These are phyloP conservation scores for Cinchona pubescens DNA, from an alignment of 257 asterid species.

Conservation along the genomic window DNA sequence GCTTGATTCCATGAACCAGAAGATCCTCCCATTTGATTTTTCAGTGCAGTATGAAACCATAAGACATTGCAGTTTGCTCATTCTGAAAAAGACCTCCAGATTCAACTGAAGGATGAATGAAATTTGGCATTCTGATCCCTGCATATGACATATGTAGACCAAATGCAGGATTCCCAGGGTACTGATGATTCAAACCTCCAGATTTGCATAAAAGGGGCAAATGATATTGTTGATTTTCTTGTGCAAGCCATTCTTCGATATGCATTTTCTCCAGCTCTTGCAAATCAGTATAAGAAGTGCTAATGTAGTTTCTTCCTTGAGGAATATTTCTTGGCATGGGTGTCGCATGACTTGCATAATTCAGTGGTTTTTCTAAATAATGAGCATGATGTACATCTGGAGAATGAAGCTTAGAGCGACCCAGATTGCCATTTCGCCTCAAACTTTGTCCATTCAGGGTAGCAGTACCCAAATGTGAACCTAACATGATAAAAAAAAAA, in stretches of 20 bases:
- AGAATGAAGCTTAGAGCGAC: slow-evolving; percentile 35
- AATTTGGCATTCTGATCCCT: slow-evolving; percentile 31
- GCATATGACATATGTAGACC: slow-evolving; percentile 30
- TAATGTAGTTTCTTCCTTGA: slow-evolving; percentile 36
- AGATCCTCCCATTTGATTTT: slow-evolving; percentile 39
- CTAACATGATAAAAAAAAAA: slow-evolving; percentile 27
- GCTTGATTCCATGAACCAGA: slow-evolving; percentile 34
- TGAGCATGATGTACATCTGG: slow-evolving; percentile 47
- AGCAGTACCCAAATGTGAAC: slow-evolving; percentile 42
- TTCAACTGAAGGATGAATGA: slow-evolving; percentile 31
- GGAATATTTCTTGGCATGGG: slow-evolving; percentile 33
- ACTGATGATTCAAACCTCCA: slow-evolving; percentile 37
- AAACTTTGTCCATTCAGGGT: slow-evolving; percentile 38
- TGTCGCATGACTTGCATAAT: slow-evolving; percentile 32
- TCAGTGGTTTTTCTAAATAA: slow-evolving; percentile 34
- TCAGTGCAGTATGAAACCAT: slow-evolving; percentile 29
- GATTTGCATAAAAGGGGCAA: slow-evolving; percentile 32
- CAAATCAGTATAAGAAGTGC: slow-evolving; percentile 45
- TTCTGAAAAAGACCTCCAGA: slow-evolving; percentile 42
- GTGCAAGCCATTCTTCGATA: slow-evolving; percentile 61
- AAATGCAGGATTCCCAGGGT: slow-evolving; percentile 33
- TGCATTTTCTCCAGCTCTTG: slow-evolving; percentile 63
- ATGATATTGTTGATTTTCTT: slow-evolving; percentile 53
- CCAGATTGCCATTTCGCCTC: slow-evolving; percentile 43
- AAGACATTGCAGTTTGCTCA: slow-evolving; percentile 42